Evolutionary conservation across 23 red algal genomes (phyloP).

Genomic region (Gracilariopsis chorda): DNA sequence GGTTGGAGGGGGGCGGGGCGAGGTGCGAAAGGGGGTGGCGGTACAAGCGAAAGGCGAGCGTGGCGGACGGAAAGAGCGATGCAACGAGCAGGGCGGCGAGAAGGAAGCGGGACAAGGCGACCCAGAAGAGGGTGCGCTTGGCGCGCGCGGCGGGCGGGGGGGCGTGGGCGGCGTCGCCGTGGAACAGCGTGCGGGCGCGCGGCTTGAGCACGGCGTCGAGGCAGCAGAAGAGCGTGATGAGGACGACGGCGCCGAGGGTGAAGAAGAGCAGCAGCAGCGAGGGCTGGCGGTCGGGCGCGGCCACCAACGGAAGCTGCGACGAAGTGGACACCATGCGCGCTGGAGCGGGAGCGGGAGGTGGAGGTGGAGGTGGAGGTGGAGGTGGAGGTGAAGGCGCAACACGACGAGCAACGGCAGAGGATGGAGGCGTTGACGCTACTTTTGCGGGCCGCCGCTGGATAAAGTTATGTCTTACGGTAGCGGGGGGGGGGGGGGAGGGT

Average conservation of each 20-base stretch:
- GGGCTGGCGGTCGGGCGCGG: background rate
- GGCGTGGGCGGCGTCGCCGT: conserved; percentile 21
- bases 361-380: background rate
- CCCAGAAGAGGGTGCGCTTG: background rate
- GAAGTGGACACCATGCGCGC: background rate
- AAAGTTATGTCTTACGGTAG: background rate
- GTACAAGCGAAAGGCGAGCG: background rate
- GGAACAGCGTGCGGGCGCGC: conserved; percentile 8
- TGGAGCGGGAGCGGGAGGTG: background rate
- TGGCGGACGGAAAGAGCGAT: background rate
- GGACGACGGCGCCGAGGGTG: background rate
- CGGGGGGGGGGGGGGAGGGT: background rate
- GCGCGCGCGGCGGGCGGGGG: background rate
- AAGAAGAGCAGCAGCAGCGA: background rate
- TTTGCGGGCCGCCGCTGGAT: background rate
- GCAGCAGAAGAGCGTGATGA: background rate
- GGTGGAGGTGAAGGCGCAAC: background rate
- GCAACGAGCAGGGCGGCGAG: background rate
- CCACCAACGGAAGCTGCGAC: background rate
- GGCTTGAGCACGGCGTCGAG: conserved; percentile 9
- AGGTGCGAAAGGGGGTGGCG: background rate
- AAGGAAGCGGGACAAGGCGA: background rate
- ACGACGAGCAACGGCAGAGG: background rate
- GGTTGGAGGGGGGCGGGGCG: background rate
- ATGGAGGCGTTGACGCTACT: background rate